These are phyloP conservation scores for Blastobotrys raffinosifermentans DNA, from an alignment of 1,139 yeast genomes.

Conservation along the genomic window DNA sequence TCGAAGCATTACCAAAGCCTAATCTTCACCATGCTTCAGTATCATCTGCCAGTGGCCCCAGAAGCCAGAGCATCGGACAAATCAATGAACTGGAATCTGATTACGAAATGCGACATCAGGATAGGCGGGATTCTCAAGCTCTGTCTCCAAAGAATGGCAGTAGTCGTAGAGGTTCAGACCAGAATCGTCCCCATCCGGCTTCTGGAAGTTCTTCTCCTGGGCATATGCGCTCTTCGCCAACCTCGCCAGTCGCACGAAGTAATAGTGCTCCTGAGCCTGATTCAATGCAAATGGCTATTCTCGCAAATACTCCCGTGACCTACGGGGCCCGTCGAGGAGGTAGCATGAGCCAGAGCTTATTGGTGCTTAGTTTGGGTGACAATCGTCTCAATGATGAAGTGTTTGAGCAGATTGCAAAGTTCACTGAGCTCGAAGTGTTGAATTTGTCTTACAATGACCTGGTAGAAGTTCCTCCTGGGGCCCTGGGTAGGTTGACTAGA, in stretches of 20 bases:
- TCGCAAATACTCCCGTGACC: constrained; percentile 12
- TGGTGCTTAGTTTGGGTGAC: constrained; percentile 65
- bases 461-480: constrained; percentile 72
- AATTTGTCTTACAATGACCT: constrained; percentile 82
- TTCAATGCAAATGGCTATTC: constrained; percentile 6
- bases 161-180: constrained; percentile 18
- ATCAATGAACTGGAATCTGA: constrained; percentile 12
- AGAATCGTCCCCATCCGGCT: constrained; percentile 5
- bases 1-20: constrained; percentile 57
- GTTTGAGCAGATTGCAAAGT: constrained; percentile 60
- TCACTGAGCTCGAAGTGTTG: constrained; percentile 54
- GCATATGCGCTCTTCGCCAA: background rate
- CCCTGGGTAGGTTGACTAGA: constrained; percentile 50
- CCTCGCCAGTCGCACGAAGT: constrained; percentile 6
- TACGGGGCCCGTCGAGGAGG: constrained; percentile 6
- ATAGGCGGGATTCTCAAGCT: constrained; percentile 21
- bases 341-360: constrained; percentile 38
- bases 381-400: constrained; percentile 77
- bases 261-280: constrained; percentile 7
- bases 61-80: constrained; percentile 2
- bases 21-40: constrained; percentile 19
- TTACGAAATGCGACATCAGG: constrained; percentile 15
- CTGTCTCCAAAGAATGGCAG: constrained; percentile 23
- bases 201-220: background rate
- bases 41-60: constrained; percentile 9